Base-by-base conservation (phyloP, 2,329 filamentous ascomycete species). In the Paecilomyces fulvus region DNA sequence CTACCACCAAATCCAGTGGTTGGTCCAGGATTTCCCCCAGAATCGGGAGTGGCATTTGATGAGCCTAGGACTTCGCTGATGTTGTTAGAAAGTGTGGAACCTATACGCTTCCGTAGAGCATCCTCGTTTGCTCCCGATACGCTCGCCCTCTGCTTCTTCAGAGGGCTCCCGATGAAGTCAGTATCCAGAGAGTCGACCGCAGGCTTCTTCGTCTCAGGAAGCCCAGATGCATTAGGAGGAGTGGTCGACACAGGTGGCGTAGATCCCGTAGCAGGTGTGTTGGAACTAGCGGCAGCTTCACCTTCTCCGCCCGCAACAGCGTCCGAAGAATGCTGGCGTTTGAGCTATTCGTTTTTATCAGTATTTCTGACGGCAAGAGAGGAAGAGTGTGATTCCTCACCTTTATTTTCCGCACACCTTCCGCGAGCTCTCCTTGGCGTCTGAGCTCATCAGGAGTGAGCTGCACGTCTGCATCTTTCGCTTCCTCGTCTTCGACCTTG, bases 391-490 rank as follows among this genome's bases (percentile, higher is more conserved):
- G 17, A 5, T 2, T 28, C 12, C 77, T 62, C 71, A 85, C 84
- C 75, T 84, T 85, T 68, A 86, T 86, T 70, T 86, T 84, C 58
- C 83, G 77, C 55, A 87, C 79, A 52, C 83, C 83, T 63, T 86
- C 83, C 6, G 81, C 80, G 31, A 86, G 75, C 67, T 86, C 83
- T 30, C 80, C 81, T 64, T 84, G 81, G 58, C 79, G 77, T 61
- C 75, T 75, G 49, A 81, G 80, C 64, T 87, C 84, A 63, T 86
- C 83, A 1, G 82, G 78, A 25, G 82, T 83, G n/a, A 86, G 70
- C 61, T 72, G 65, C 30, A 61, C 64, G 21, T 78, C 77, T 52
- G 75, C 73, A 11, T 75, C 74, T 55, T 80, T 78, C 55, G 75
- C 73, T 61, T 81, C 80, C 33, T 74, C 73, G 11, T 86, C 69